A percentile compares a stretch with the other conserved stretches of the same genome.
These are phyloP conservation scores for Trametes coccinea DNA, from an alignment of 768 basidiomycete genomes.

Conservation along the genomic window DNA sequence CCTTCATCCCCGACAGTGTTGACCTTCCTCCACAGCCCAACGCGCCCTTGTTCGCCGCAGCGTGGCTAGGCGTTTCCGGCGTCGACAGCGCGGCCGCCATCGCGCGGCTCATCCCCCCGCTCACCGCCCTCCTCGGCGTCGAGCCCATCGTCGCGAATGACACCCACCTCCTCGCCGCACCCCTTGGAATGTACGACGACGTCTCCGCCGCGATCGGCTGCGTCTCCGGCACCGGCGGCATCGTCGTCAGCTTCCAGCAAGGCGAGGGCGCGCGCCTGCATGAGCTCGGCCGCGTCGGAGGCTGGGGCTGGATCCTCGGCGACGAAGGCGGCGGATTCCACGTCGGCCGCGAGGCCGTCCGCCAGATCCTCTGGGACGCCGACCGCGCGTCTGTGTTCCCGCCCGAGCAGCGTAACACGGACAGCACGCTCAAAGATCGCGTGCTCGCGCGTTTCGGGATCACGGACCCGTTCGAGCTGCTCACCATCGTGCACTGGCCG, in stretches of 20 bases:
- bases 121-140: constrained; percentile 60
- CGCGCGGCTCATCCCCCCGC: constrained; percentile 50
- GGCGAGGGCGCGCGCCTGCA: constrained; percentile 41
- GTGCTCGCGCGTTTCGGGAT: constrained; percentile 61
- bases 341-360: constrained; percentile 74
- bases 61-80: constrained; percentile 84
- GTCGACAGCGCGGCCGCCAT: constrained; percentile 72
- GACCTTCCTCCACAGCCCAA: constrained; percentile 29
- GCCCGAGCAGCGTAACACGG: constrained; percentile 11
- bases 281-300: constrained; percentile 71
- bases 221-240: constrained; percentile 83
- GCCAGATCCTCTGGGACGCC: constrained; percentile 60
- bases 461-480: constrained; percentile 57
- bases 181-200: constrained; percentile 62
- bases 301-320: constrained; percentile 84
- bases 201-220: constrained; percentile 65
- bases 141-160: constrained; percentile 73
- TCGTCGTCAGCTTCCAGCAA: constrained; percentile 59
- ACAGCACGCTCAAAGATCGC: constrained; percentile 41
- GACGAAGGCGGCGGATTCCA: constrained; percentile 84
- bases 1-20: constrained; percentile 40
- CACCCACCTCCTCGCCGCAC: constrained; percentile 81
- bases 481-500: constrained; percentile 62
- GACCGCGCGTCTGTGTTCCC: constrained; percentile 48
- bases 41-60: constrained; percentile 54